A percentile compares a stretch with the other conserved stretches of the same genome.
Evolutionary conservation across 1,284 basidiomycete species (phyloP).

Genomic region (Naganishia cerealis): DNA sequence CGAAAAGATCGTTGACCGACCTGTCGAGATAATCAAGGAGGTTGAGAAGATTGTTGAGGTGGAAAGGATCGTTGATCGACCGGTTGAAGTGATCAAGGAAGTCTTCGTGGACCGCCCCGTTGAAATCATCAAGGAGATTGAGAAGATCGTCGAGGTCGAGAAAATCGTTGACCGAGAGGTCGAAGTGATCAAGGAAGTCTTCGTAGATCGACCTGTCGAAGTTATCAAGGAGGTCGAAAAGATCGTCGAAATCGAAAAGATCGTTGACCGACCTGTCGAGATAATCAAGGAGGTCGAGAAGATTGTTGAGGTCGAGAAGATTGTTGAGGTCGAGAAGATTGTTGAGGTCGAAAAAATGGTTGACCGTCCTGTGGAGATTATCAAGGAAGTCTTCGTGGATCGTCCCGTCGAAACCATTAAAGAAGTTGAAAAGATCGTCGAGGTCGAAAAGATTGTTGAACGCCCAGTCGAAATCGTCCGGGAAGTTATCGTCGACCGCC

Average conservation of each 20-base stretch:
- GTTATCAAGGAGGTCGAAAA: constrained; percentile 33
- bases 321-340: constrained; percentile 31
- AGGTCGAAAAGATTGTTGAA: constrained; percentile 46
- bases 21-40: constrained; percentile 41
- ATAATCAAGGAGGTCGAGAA: constrained; percentile 40
- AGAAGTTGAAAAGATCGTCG: constrained; percentile 40
- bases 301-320: constrained; percentile 43
- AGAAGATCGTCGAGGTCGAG: constrained; percentile 42
- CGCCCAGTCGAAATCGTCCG: constrained; percentile 42
- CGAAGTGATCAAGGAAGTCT: constrained; percentile 44
- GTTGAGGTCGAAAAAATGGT: too few relatives aligned
- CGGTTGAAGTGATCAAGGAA: constrained; percentile 43
- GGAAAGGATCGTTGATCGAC: constrained; percentile 40
- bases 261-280: constrained; percentile 45
- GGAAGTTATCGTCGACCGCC: constrained; percentile 37
- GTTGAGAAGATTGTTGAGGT: constrained; percentile 42
- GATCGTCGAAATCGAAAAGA: too few relatives aligned
- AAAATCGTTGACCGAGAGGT: constrained; percentile 36
- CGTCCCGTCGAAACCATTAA: too few relatives aligned
- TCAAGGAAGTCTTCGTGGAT: too few relatives aligned
- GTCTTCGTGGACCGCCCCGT: constrained; percentile 47
- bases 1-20: constrained; percentile 44
- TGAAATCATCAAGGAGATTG: constrained; percentile 40
- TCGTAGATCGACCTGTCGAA: constrained; percentile 37
- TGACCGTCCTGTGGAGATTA: constrained; percentile 42